These are phyloP conservation scores for Haplographium delicatum DNA, from an alignment of 495 filamentous ascomycete species.

Conservation along the genomic window DNA sequence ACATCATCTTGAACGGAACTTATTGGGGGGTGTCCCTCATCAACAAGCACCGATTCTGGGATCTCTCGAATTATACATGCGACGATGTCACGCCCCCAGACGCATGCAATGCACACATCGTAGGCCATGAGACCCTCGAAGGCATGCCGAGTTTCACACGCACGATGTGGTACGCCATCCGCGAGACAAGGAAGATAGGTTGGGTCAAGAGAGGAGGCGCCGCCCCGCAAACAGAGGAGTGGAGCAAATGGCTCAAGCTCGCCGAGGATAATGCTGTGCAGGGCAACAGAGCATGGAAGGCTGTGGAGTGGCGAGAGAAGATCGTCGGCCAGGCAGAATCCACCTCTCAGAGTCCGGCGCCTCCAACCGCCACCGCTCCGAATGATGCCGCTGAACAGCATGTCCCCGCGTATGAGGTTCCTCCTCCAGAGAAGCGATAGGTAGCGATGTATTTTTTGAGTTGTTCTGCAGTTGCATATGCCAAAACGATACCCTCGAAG, in stretches of 20 bases:
- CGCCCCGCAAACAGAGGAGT: slow-evolving; percentile 43
- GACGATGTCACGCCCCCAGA: slow-evolving; percentile 35
- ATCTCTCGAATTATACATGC: slow-evolving; percentile 39
- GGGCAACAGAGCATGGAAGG: slow-evolving; percentile 34
- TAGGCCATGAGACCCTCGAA: slow-evolving; percentile 27
- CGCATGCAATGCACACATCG: slow-evolving; percentile 16
- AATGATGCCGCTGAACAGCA: slow-evolving; percentile 18
- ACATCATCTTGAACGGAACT: slow-evolving; percentile 53
- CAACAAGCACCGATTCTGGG: slow-evolving; percentile 43
- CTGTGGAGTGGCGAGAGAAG: slow-evolving; percentile 30
- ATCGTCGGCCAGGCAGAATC: slow-evolving; percentile 14
- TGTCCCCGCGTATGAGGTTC: slow-evolving; percentile 19
- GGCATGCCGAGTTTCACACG: slow-evolving; percentile 41
- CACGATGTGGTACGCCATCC: slow-evolving; percentile 52
- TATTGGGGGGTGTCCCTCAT: slow-evolving; percentile 54
- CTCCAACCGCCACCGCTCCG: too few relatives aligned
- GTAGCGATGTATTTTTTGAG: background rate
- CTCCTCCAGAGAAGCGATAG: slow-evolving; percentile 4
- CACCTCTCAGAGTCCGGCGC: background rate
- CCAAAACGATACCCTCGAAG: too few relatives aligned
- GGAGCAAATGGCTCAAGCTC: slow-evolving; percentile 47
- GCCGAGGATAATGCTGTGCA: slow-evolving; percentile 34
- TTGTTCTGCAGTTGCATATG: background rate
- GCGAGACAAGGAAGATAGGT: slow-evolving; percentile 40
- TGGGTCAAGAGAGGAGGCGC: slow-evolving; percentile 45